A percentile compares a stretch with the other conserved stretches of the same genome.
phyloP scores from a whole-genome alignment of 768 basidiomycete genomes.

The Boletus sensibilis region DNA sequence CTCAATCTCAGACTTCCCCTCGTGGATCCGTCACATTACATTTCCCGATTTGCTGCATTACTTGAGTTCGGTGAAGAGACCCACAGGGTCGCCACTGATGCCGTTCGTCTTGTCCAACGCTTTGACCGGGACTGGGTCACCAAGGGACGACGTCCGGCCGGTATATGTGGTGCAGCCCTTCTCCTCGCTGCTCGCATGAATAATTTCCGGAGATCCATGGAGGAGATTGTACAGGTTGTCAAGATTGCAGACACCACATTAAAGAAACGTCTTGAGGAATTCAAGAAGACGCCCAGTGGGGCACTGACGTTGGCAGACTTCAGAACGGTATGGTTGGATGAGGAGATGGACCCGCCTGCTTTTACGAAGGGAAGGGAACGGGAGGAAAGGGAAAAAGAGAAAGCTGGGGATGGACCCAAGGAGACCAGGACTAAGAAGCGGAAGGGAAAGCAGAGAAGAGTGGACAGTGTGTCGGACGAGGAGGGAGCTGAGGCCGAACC shows the following conservation, averaged over 20 bases:
- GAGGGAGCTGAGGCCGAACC: constrained; percentile 18
- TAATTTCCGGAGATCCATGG: constrained; percentile 88
- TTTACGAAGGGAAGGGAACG: constrained; percentile 74
- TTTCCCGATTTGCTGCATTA: constrained; percentile 89
- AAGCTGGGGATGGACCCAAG: constrained; percentile 34
- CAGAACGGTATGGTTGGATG: constrained; percentile 85
- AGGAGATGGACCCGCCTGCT: constrained; percentile 90
- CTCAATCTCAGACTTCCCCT: constrained; percentile 83
- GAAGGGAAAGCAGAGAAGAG: constrained; percentile 41
- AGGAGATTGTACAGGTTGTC: constrained; percentile 97
- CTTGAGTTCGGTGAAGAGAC: constrained; percentile 97
- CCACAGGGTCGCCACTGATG: constrained; percentile 87
- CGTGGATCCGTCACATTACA: constrained; percentile 95
- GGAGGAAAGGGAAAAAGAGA: constrained; percentile 56
- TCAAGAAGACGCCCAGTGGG: constrained; percentile 86
- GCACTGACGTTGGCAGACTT: constrained; percentile 86
- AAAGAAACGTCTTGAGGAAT: constrained; percentile 91
- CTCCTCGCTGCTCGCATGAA: constrained; percentile 98
- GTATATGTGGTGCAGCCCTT: constrained; percentile 95
- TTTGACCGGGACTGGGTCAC: constrained; percentile 99
- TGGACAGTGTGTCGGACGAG: constrained; percentile 39
- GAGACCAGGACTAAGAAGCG: constrained; percentile 30
- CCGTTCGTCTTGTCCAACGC: constrained; percentile 87
- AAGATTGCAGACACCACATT: constrained; percentile 97
- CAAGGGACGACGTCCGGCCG: constrained; percentile 90